Evolutionary conservation across 2,329 filamentous ascomycete genomes (phyloP), one percentile per base, ranked within the genome.

Genomic region (Harringtonia aguacate): DNA sequence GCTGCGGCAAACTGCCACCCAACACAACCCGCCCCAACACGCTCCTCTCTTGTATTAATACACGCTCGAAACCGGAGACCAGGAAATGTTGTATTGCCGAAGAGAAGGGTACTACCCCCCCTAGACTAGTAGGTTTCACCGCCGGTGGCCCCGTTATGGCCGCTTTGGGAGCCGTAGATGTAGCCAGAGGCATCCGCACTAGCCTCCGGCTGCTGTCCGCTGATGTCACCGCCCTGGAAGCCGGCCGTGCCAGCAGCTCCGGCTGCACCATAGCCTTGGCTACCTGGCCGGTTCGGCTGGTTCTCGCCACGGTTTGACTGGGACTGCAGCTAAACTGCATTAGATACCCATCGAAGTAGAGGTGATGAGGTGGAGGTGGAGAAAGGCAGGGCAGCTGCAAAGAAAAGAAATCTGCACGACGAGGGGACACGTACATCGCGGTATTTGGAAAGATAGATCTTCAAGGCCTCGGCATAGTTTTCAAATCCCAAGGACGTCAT

Each of bases 401-500:
- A 43, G 31, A 42, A 33, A 40, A 36, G 43, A 22, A 41, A 47
- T 39, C 42, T 39, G 44, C 27, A 15, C 20, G 14, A 17, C 36
- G 22, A 46, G 46, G 38, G 33, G 29, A 7, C 14, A 41, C 84
- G 78, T 75, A 97, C 92, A 77, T 98, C 92, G 64, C 92, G 83
- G 65, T 97, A 98, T 61, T 95, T 92, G 48, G 89, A 87, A 35
- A 98, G 75, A 63, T 98, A 98, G 54, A 98, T 95, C 67, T 98
- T 98, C 46, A 98, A 73, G 2, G 92, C 92, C 64, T 98, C 92
- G 22, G 90, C 85, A 61, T 98, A 98, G 67, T 98, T 98, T 66
- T 98, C 92, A 63, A 98, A 98, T 1, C 92, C 92, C 30, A 98
- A 76, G 22, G 92, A 98, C 8, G 90, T 97, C 92, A 98, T 98